phyloP scores from a whole-genome alignment of 1,284 basidiomycete species.

The Trametes polyzona region DNA sequence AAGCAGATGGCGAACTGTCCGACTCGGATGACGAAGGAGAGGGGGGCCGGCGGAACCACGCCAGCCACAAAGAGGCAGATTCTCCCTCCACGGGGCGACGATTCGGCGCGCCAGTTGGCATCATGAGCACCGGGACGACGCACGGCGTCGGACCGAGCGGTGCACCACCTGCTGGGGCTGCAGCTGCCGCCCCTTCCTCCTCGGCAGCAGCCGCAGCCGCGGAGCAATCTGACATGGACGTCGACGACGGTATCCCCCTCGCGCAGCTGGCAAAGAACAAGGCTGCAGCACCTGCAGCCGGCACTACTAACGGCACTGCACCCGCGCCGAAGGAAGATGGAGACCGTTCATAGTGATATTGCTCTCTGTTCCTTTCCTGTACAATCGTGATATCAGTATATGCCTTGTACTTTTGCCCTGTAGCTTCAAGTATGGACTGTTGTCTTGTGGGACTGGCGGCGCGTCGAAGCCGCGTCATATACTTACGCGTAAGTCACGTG shows the following conservation, averaged over 20 bases:
- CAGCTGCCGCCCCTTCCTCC: conserved; percentile 16
- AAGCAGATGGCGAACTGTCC: conserved; percentile 80
- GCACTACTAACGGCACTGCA: conserved; percentile 14
- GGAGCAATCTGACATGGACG: conserved; percentile 38
- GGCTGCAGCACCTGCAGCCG: conserved; percentile 3
- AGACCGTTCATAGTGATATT: not conserved
- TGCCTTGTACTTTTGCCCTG: not conserved
- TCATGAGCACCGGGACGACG: conserved; percentile 64
- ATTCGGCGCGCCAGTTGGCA: conserved; percentile 70
- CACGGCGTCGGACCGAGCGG: conserved; percentile 77
- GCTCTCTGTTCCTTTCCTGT: not conserved
- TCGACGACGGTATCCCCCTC: conserved; percentile 34
- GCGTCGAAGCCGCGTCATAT: not conserved
- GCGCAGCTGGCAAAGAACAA: conserved; percentile 21
- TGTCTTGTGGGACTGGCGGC: not conserved
- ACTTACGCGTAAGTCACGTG: not conserved
- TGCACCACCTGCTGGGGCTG: conserved; percentile 57
- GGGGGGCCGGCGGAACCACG: conserved; percentile 72
- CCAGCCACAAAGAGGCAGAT: conserved; percentile 57
- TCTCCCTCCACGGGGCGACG: conserved; percentile 51
- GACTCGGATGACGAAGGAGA: conserved; percentile 90
- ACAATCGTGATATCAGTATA: not conserved
- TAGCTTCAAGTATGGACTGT: not conserved
- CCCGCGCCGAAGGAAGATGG: conserved; percentile 6
- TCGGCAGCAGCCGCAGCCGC: conserved; percentile 18